Base-by-base conservation (phyloP, 176 grass and related monocot genomes). In the Oryza glumipatula region DNA sequence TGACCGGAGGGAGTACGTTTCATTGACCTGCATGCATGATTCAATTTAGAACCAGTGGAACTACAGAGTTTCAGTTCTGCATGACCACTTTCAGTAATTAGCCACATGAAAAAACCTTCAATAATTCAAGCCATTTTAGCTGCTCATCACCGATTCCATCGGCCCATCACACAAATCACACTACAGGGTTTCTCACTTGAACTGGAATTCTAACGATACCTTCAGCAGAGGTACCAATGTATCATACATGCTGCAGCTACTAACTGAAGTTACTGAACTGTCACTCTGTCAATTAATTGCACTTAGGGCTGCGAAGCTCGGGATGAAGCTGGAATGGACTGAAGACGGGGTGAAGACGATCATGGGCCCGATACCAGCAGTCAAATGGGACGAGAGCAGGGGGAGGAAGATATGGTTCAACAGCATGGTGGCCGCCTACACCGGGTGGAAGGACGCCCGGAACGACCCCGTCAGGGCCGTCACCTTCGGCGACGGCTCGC, bases 381-480 rank as follows among this genome's bases (percentile, higher is more conserved):
- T 99, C 7, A 94, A 92, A 66, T 82, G 94, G 75, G 92, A 99
- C 15, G 76, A 91, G 86, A 72, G 32, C 28, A 80, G 94, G 38
- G 82, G 76, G 11, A 89, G 88, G 58, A 96, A 92, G 76, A 91
- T 96, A 74, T 99, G 97, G 97, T 99, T 99, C 68, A 99, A 96
- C 78, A 96, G 97, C 90, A 96, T 96, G 94, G 94, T 99, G 0
- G 96, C 93, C 52, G 96, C 96, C 28, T 96, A 96, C 82, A 99
- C 96, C 0, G 94, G 96, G 14, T 99, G 97, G 97, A 94, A 90
- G 65, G 97, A 99, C 10, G 82, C 86, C 33, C 86, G 91, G 35
- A 99, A 99, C 24, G 94, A 99, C 71, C 94, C 97, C 30, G 88
- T 88, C 17, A 96, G 86, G 87, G 97, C 97, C 0, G 97, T 96